Evolutionary conservation across 2,329 filamentous ascomycete genomes (phyloP).

Genomic region (Trichocomaceae sp.): DNA sequence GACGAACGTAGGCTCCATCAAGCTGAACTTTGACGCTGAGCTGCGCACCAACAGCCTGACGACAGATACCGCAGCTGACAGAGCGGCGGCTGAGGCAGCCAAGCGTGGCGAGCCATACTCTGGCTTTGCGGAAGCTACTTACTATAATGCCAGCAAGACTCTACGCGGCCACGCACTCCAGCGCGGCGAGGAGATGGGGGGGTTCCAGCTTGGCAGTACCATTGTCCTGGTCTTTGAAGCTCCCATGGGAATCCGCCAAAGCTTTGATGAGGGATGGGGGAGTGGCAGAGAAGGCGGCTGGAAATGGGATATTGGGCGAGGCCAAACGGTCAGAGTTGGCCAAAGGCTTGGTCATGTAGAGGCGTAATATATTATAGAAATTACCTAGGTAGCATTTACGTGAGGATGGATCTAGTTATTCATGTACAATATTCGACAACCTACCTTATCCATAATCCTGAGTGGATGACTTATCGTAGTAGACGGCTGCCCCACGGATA

Average conservation of each 20-base stretch:
- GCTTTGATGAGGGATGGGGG: slow-evolving; percentile 56
- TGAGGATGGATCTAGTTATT: too few species aligned
- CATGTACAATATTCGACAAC: background rate
- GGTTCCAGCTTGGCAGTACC: slow-evolving; percentile 91
- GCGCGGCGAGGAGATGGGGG: slow-evolving; percentile 94
- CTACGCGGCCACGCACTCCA: slow-evolving; percentile 76
- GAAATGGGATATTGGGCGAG: slow-evolving; percentile 80
- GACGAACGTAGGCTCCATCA: slow-evolving; percentile 94
- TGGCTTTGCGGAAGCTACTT: slow-evolving; percentile 91
- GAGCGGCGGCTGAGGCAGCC: slow-evolving; percentile 72
- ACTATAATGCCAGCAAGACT: slow-evolving; percentile 67
- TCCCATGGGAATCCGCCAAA: slow-evolving; percentile 56
- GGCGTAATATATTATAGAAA: too few species aligned
- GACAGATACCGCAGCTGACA: slow-evolving; percentile 86
- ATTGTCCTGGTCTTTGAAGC: slow-evolving; percentile 96
- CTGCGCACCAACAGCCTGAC: slow-evolving; percentile 84
- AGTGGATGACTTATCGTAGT: too few species aligned
- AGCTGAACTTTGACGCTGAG: slow-evolving; percentile 93
- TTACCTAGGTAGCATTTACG: too few species aligned
- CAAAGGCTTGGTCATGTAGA: slow-evolving; percentile 73
- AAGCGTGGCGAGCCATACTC: slow-evolving; percentile 71
- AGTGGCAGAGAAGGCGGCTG: slow-evolving; percentile 61
- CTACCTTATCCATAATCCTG: too few species aligned
- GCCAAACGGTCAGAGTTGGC: slow-evolving; percentile 82
- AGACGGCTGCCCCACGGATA: too few species aligned